Evolutionary conservation across 2,329 filamentous ascomycete genomes (phyloP).

Genomic region (Neofusicoccum sp.): DNA sequence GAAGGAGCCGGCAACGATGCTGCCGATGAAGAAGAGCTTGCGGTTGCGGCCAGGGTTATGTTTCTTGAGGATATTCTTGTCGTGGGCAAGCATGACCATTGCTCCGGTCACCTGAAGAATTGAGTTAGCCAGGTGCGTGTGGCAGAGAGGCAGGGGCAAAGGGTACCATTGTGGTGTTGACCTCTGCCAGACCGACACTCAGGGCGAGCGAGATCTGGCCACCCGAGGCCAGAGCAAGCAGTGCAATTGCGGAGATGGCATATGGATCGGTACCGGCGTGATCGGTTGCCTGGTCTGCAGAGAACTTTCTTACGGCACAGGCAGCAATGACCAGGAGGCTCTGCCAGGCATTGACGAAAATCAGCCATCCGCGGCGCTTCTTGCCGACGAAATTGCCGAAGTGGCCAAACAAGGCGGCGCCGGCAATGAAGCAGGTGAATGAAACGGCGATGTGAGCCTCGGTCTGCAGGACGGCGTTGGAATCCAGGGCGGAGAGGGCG

Average conservation of each 20-base stretch:
- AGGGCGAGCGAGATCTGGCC: constrained; percentile 29
- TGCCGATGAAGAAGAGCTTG: constrained; percentile 23
- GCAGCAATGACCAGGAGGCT: constrained; percentile 25
- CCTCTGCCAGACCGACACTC: constrained; percentile 26
- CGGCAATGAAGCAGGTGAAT: constrained; percentile 26
- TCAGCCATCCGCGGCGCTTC: constrained; percentile 26
- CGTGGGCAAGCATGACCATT: constrained; percentile 26
- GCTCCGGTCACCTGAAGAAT: constrained; percentile 24
- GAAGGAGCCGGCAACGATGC: constrained; percentile 26
- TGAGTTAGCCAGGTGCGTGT: neutral
- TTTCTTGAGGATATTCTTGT: constrained; percentile 23
- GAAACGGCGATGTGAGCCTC: constrained; percentile 25
- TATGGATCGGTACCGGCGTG: neutral
- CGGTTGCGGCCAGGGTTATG: constrained; percentile 26
- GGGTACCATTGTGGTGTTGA: constrained; percentile 30
- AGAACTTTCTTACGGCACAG: constrained; percentile 25
- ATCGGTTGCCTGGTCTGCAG: constrained; percentile 9
- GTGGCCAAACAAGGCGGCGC: constrained; percentile 27
- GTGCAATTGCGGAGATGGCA: constrained; percentile 23
- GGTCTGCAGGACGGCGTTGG: constrained; percentile 2
- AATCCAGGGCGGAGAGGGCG: constrained; percentile 16
- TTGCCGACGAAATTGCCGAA: constrained; percentile 25
- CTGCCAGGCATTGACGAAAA: constrained; percentile 25
- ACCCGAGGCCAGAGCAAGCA: constrained; percentile 23
- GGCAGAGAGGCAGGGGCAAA: neutral